Evolutionary conservation across 192 early-diverging fungal species (phyloP).

Genomic region (Borealophlyctis nickersoniae): DNA sequence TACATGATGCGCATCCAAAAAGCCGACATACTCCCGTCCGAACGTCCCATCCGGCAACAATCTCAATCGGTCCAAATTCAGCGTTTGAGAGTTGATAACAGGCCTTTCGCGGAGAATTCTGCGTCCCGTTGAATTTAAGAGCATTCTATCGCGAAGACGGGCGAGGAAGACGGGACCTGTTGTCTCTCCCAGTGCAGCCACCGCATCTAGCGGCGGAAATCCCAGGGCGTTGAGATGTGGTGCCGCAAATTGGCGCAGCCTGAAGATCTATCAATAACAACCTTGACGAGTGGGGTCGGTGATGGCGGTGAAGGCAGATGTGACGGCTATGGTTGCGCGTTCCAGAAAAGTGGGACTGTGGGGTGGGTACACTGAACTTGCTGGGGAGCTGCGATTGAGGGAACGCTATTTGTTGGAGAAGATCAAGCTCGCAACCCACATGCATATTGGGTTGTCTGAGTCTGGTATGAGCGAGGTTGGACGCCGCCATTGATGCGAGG

Average conservation of each 20-base stretch:
- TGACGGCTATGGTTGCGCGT: slow-evolving; percentile 54
- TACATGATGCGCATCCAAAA: slow-evolving; percentile 75
- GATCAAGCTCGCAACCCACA: too few species aligned
- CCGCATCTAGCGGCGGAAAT: slow-evolving; percentile 62
- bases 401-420: too few species aligned
- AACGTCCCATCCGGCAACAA: slow-evolving; percentile 69
- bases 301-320: slow-evolving; percentile 73
- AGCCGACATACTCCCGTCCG: slow-evolving; percentile 79
- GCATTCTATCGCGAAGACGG: slow-evolving; percentile 76
- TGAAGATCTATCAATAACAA: slow-evolving; percentile 30
- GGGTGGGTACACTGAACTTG: too few species aligned
- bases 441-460: too few species aligned
- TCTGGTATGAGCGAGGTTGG: too few species aligned
- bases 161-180: slow-evolving; percentile 69
- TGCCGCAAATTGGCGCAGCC: slow-evolving; percentile 46
- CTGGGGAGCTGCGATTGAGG: too few species aligned
- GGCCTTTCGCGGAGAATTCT: slow-evolving; percentile 82
- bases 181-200: slow-evolving; percentile 85
- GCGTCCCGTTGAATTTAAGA: slow-evolving; percentile 68
- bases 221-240: background rate
- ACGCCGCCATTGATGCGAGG: too few species aligned
- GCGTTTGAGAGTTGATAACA: slow-evolving; percentile 62
- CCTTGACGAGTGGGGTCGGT: slow-evolving; percentile 67
- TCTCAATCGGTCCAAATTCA: slow-evolving; percentile 67
- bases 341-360: slow-evolving; percentile 19